Evolutionary conservation across 495 filamentous ascomycete genomes (phyloP).

Genomic region (Aspergillus nanangensis): DNA sequence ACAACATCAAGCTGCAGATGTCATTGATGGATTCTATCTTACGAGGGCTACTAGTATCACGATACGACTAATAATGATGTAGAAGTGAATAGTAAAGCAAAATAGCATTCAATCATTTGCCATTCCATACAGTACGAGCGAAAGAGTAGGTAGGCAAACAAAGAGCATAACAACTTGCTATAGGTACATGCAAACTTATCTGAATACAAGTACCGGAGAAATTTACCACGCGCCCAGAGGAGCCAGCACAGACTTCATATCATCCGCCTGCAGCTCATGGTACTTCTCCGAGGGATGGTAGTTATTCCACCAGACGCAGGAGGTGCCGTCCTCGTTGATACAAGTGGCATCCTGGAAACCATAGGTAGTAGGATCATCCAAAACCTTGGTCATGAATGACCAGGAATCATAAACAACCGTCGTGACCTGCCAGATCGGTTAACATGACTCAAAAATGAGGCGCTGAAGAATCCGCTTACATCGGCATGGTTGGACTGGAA

Average conservation of each 20-base stretch:
- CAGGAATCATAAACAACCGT: slow-evolving; percentile 31
- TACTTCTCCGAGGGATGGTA: slow-evolving; percentile 36
- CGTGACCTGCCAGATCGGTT: slow-evolving; percentile 10
- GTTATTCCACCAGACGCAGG: slow-evolving; percentile 38
- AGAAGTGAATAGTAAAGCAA: no score
- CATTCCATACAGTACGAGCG: no score
- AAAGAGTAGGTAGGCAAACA: no score
- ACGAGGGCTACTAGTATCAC: no score
- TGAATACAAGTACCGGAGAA: background rate
- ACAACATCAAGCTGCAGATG: no score
- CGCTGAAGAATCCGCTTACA: slow-evolving; percentile 13
- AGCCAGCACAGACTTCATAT: slow-evolving; percentile 30
- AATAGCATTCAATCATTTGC: no score
- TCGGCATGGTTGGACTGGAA: slow-evolving; percentile 19
- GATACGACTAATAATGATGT: no score
- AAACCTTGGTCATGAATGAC: slow-evolving; percentile 43
- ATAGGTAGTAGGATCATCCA: slow-evolving; percentile 47
- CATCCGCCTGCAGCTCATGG: slow-evolving; percentile 30
- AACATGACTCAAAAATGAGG: background rate
- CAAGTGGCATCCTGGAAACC: slow-evolving; percentile 28
- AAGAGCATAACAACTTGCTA: no score
- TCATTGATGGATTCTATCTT: no score
- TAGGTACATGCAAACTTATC: no score
- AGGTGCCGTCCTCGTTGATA: slow-evolving; percentile 26
- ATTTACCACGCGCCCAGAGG: slow-evolving; percentile 28